Conservation (phyloP, 163 green algal genomes). For the Chlorella variabilis region DNA sequence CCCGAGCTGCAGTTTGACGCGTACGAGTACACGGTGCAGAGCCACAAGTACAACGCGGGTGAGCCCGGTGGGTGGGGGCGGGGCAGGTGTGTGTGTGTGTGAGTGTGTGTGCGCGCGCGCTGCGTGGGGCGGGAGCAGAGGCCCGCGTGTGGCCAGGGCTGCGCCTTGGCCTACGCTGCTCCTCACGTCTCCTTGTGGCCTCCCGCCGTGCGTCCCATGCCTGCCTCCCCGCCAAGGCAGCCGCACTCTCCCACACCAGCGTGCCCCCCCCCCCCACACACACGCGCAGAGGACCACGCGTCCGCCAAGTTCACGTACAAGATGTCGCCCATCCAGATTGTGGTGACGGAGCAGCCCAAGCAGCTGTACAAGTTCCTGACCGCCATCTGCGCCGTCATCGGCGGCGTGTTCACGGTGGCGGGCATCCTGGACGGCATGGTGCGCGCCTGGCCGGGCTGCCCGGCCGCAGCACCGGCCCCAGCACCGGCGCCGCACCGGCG, state of each 20-base stretch:
- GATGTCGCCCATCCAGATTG: slow-evolving; percentile 88
- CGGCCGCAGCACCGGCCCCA: too few relatives aligned
- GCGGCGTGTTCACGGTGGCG: slow-evolving; percentile 97
- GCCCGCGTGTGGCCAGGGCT: too few relatives aligned
- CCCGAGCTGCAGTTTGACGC: slow-evolving; percentile 73
- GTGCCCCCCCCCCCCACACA: too few relatives aligned
- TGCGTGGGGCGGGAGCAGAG: too few relatives aligned
- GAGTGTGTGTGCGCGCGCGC: too few relatives aligned
- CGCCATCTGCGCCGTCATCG: slow-evolving; percentile 93
- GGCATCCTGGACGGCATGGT: slow-evolving; percentile 92
- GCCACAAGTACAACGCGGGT: slow-evolving; percentile 81
- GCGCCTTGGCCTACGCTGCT: too few relatives aligned
- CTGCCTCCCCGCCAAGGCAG: too few relatives aligned
- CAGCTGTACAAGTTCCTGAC: slow-evolving; percentile 94
- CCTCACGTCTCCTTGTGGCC: too few relatives aligned
- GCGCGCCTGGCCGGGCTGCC: too few relatives aligned
- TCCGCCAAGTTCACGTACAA: slow-evolving; percentile 90
- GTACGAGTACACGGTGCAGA: slow-evolving; percentile 95
- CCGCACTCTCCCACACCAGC: too few relatives aligned
- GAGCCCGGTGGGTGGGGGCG: neutral
- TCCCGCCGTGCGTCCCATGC: too few relatives aligned
- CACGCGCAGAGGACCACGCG: slow-evolving; percentile 62
- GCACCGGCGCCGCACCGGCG: too few relatives aligned
- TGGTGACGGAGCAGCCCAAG: slow-evolving; percentile 76
- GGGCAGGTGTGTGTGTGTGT: neutral